Base-by-base conservation (phyloP, 1,284 basidiomycete species). In the Apiotrichum akiyoshidainum region DNA sequence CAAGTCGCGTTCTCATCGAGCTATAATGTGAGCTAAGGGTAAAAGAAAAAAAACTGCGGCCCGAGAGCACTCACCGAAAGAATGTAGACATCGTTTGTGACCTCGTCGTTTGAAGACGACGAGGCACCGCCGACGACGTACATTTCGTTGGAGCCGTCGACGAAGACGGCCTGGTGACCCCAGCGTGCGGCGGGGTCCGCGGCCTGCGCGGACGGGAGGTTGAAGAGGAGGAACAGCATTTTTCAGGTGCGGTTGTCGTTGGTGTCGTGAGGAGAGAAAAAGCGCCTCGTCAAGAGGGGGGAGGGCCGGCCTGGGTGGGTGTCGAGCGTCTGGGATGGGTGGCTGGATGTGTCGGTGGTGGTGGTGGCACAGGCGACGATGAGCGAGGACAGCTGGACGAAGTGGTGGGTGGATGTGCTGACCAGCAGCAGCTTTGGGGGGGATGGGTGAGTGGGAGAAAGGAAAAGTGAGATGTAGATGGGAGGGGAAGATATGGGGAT, bases 71-170 rank as follows among this genome's bases (percentile, higher is more conserved):
- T 63, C 52, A 75, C 75, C 26, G 72, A 63, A n/a, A 76, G 60
- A 12, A 75, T 61, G 41, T 76, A 59, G 11, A 78, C 75, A 42
- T 78, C 77, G 57, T 78, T 78, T 60, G 76, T 78, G 52, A 78
- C 70, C 54, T 77, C 75, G 58, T 64, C 59, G n/a, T 64, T 66
- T 0, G 64, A 59, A 13, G 64, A 61, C 3, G 62, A 55, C 41
- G 74, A 67, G 58, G 74, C 65, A n/a, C 77, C 77, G 50, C 77
- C 76, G 45, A 78, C 68, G 37, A 76, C 66, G 59, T 78, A 78
- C 67, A 78, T 72, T 1, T 72, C 61, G 57, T 73, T 59, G 57
- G 71, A 54, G 2, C 68, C 64, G 21, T 67, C 64, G 35, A 76
- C 70, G 58, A 73, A 77, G 21, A 75, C 72, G 2, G 75, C 75